Evolutionary conservation across 192 early-diverging fungal genomes (phyloP).

Genomic region (Rhizophlyctis rosea): DNA sequence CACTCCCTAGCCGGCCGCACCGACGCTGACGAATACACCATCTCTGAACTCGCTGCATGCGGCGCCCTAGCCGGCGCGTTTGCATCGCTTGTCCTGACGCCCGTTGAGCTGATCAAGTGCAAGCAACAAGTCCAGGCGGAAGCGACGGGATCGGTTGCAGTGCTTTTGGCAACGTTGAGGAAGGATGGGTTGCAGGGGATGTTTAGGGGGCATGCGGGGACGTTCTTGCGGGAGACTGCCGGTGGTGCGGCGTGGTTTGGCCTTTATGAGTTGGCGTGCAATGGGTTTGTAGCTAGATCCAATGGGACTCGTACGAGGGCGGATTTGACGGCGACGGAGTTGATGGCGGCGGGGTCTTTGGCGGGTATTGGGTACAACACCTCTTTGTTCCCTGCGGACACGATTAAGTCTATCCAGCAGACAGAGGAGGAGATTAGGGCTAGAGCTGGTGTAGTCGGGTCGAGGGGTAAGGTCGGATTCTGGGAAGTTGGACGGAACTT

Average conservation of each 20-base stretch:
- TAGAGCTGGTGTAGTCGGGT: not conserved
- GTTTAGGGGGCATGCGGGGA: slow-evolving; percentile 76
- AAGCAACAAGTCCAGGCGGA: slow-evolving; percentile 80
- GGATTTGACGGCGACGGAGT: slow-evolving; percentile 62
- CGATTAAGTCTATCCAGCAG: slow-evolving; percentile 90
- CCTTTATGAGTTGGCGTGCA: slow-evolving; percentile 76
- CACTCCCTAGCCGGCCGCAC: slow-evolving; percentile 29
- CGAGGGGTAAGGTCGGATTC: slow-evolving; percentile 42
- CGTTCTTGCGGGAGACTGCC: slow-evolving; percentile 79
- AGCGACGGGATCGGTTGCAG: slow-evolving; percentile 42
- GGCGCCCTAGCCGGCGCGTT: slow-evolving; percentile 80
- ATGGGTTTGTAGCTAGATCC: slow-evolving; percentile 38
- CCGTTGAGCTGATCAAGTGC: slow-evolving; percentile 93
- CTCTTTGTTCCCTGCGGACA: slow-evolving; percentile 86
- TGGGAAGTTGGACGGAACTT: slow-evolving; percentile 60
- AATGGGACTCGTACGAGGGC: slow-evolving; percentile 49
- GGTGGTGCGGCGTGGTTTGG: slow-evolving; percentile 96
- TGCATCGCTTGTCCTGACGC: slow-evolving; percentile 84
- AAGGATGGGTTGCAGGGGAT: slow-evolving; percentile 62
- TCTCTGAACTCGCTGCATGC: slow-evolving; percentile 67
- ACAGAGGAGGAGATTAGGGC: slow-evolving; percentile 42
- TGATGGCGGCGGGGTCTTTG: slow-evolving; percentile 82
- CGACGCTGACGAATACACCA: slow-evolving; percentile 15
- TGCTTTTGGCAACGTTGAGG: slow-evolving; percentile 49
- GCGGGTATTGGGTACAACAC: slow-evolving; percentile 67